These are phyloP conservation scores for Teunomyces stri DNA, from an alignment of 805 yeast species.

Conservation along the genomic window DNA sequence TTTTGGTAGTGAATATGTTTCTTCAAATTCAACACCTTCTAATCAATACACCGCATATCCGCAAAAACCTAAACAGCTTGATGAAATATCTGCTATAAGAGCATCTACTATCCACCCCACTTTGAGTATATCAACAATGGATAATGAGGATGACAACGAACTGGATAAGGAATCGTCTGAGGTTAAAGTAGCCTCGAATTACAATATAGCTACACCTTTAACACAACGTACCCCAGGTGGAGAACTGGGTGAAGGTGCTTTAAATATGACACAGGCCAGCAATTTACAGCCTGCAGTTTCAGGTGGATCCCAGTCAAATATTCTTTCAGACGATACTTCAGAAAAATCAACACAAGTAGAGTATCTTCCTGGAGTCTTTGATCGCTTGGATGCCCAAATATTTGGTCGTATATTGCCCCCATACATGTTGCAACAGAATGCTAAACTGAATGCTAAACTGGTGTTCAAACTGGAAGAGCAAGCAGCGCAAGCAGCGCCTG, in stretches of 20 bases:
- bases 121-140: constrained; percentile 1
- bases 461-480: neutral
- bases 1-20: neutral
- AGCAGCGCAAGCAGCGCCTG: neutral
- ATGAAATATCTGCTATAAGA: neutral
- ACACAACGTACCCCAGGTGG: neutral
- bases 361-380: constrained; percentile 81
- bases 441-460: constrained; percentile 8
- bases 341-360: constrained; percentile 16
- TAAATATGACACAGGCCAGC: neutral
- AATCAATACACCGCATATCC: neutral
- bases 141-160: neutral
- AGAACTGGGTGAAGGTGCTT: neutral
- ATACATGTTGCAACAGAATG: constrained; percentile 57
- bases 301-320: neutral
- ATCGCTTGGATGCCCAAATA: constrained; percentile 77
- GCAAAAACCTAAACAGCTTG: neutral
- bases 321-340: neutral
- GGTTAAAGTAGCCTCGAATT: neutral
- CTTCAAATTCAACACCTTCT: neutral
- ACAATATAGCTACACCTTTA: neutral
- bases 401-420: constrained; percentile 86
- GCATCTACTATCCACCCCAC: constrained; percentile 1
- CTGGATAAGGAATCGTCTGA: neutral
- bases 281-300: neutral